Percentiles rank a stretch among this genome's conserved stretches.
phyloP scores from a whole-genome alignment of 2,329 filamentous ascomycete genomes.

The Alternaria sp. region DNA sequence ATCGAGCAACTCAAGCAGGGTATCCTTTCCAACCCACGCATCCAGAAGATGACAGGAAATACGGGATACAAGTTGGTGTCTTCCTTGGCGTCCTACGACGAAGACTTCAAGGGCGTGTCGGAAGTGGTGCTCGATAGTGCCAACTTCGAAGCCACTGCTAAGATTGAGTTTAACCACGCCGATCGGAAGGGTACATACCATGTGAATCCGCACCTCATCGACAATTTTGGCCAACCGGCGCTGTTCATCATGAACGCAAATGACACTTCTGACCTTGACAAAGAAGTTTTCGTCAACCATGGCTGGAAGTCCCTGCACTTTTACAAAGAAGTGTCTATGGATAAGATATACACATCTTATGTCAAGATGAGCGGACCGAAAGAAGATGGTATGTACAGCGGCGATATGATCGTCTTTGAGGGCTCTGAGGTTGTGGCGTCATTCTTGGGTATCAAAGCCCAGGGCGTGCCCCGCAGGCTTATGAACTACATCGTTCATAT shows the following conservation, averaged over 20 bases:
- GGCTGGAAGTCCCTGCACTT: conserved; percentile 30
- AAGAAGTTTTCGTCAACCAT: conserved; percentile 29
- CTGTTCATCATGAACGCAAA: conserved; percentile 34
- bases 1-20: too few relatives aligned
- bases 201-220: conserved; percentile 22
- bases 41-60: conserved; percentile 14
- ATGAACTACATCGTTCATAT: too few relatives aligned
- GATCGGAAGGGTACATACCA: conserved; percentile 17
- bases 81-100: conserved; percentile 20
- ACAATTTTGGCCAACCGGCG: conserved; percentile 17
- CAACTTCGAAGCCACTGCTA: conserved; percentile 22
- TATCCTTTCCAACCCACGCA: neutral
- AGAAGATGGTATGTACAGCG: conserved; percentile 10
- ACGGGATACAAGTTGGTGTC: too few relatives aligned
- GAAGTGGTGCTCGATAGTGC: conserved; percentile 29
- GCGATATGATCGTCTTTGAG: conserved; percentile 24
- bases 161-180: conserved; percentile 15
- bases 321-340: conserved; percentile 14
- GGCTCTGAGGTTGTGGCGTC: conserved; percentile 17
- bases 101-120: conserved; percentile 24
- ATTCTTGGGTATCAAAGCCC: conserved; percentile 8
- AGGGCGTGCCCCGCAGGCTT: conserved; percentile 1
- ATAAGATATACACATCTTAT: conserved; percentile 23
- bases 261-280: conserved; percentile 19
- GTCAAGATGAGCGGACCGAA: neutral